Conservation (phyloP, 495 filamentous ascomycete genomes). For the Astrothelium macrocarpum region DNA sequence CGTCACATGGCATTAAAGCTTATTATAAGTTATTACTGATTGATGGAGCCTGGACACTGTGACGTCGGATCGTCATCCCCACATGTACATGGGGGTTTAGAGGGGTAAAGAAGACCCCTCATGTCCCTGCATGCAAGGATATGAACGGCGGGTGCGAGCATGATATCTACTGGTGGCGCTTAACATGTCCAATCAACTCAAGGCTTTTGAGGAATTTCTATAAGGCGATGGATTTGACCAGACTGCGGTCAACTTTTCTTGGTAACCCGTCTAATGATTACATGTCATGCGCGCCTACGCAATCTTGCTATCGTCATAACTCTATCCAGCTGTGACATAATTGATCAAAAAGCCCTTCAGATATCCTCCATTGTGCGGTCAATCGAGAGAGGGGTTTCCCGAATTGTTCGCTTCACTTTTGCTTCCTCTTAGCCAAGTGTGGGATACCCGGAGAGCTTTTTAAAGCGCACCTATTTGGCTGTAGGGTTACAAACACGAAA, state of each 20-base stretch:
- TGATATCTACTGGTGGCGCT: neutral
- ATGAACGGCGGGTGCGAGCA: neutral
- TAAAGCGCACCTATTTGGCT: too few species aligned
- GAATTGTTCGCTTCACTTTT: too few species aligned
- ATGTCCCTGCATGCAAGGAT: neutral
- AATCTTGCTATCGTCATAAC: neutral
- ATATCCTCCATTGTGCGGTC: too few species aligned
- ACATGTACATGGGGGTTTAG: neutral
- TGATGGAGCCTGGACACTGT: neutral
- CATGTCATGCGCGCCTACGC: neutral
- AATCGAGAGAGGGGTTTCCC: too few species aligned
- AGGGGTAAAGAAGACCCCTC: neutral
- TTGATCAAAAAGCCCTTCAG: neutral
- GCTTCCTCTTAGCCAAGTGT: too few species aligned
- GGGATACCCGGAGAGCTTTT: too few species aligned
- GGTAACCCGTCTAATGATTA: neutral
- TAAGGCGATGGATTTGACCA: neutral
- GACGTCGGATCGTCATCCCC: slow-evolving; percentile 5
- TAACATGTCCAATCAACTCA: neutral
- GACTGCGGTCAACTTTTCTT: neutral
- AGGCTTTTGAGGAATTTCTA: neutral
- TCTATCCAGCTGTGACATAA: neutral
- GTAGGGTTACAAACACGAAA: too few species aligned
- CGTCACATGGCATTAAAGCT: neutral
- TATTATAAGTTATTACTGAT: neutral